Evolutionary conservation across 2,329 filamentous ascomycete species (phyloP).

Genomic region (Fusarium sororula): DNA sequence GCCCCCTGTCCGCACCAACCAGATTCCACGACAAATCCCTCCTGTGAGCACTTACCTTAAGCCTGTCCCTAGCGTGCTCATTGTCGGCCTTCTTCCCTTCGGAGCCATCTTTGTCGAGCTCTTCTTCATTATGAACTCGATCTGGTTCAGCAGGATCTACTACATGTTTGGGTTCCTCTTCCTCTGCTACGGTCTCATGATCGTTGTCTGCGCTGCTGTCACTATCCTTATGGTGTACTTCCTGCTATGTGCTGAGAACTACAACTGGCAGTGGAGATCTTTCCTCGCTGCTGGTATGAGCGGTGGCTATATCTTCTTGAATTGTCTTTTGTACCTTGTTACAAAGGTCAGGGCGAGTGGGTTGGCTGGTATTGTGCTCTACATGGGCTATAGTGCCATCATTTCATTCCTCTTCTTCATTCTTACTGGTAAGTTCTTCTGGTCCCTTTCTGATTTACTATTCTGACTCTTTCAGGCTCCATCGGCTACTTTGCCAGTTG

Average conservation of each 20-base stretch:
- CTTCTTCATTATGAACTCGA: slow-evolving; percentile 99
- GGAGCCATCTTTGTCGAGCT: slow-evolving; percentile 98
- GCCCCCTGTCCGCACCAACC: slow-evolving; percentile 91
- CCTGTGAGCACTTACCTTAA: slow-evolving; percentile 84
- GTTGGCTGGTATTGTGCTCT: slow-evolving; percentile 86
- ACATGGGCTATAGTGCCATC: slow-evolving; percentile 90
- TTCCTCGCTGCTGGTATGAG: slow-evolving; percentile 93
- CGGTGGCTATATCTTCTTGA: slow-evolving; percentile 89
- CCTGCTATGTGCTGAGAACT: slow-evolving; percentile 93
- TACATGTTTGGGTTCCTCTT: slow-evolving; percentile 99
- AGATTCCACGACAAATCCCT: slow-evolving; percentile 96
- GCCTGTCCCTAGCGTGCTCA: slow-evolving; percentile 86
- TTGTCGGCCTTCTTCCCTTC: slow-evolving; percentile 93
- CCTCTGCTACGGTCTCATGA: slow-evolving; percentile 96
- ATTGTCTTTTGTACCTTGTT: slow-evolving; percentile 90
- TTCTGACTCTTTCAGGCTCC: slow-evolving; percentile 68
- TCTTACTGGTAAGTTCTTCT: slow-evolving; percentile 74
- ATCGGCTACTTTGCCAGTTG: slow-evolving; percentile 97
- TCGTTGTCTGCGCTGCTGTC: slow-evolving; percentile 90
- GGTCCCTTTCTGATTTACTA: too few relatives aligned
- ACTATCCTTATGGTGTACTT: slow-evolving; percentile 97
- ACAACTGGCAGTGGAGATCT: slow-evolving; percentile 98
- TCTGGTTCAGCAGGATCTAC: slow-evolving; percentile 99
- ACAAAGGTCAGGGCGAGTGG: slow-evolving; percentile 87
- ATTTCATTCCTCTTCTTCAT: slow-evolving; percentile 94